Base-by-base conservation (phyloP, 768 basidiomycete genomes). In the Calocybe indica region DNA sequence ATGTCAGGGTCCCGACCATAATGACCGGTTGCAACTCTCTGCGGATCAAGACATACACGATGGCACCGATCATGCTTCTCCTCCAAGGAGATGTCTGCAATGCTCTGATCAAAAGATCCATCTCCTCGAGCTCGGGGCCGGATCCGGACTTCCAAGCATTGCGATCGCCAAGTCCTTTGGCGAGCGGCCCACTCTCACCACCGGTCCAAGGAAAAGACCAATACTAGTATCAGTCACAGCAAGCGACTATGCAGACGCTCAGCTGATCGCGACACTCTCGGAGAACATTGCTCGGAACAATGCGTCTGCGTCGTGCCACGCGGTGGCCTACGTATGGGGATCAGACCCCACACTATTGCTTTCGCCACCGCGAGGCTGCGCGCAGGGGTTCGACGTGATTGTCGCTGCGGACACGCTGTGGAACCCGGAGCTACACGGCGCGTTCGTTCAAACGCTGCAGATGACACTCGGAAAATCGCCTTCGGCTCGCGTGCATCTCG, bases 391-490 rank as follows among this genome's bases (percentile, higher is more conserved):
- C 59, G 85, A 90, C 55, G 50, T 86, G 36, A 65, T 90, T 31
- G 51, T 88, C 15, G 85, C 86, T 0, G 82, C 87, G 9, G 88
- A 90, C 57, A 88, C 86, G 30, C 64, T 91, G 1, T 90, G 87
- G 88, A 85, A 88, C 57, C 62, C 82, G 3, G 78, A 80, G 15
- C 52, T 74, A 3, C 87, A 89, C 53, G 52, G 42, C 0, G 52
- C 72, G 7, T 80, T 88, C 45, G 62, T 86, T 34, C 59, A 71
- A 5, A 74, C 83, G 3, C 65, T 90, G 11, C 63, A 63, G 38
- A 47, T 54, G 50, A 76, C 76, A 12, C 69, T 88, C 32, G 67
- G 63, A 42, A 73, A 59, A 43, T 58, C 65, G 7, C 47, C 62
- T 1, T 51, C 66, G 35, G 67, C 86, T 30, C 76, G 84, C 7